phyloP scores from a whole-genome alignment of 495 filamentous ascomycete genomes.

The Ascodesmis nigricans region DNA sequence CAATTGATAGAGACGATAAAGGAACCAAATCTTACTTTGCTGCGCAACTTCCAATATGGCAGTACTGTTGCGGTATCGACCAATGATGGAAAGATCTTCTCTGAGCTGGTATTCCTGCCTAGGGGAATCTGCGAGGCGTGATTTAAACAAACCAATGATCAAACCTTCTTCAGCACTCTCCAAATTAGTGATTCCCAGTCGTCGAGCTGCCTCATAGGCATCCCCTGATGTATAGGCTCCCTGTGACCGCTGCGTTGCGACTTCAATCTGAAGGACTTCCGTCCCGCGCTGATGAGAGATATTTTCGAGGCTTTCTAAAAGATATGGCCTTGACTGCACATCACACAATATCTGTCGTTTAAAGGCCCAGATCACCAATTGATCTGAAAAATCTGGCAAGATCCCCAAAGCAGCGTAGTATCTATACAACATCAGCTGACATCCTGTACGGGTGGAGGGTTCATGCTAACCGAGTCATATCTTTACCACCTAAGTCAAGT shows the following conservation, averaged over 20 bases:
- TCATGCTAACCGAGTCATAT: too few relatives aligned
- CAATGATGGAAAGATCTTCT: constrained; percentile 13
- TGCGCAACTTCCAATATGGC: constrained; percentile 12
- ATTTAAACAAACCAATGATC: constrained; percentile 18
- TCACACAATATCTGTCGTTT: constrained; percentile 25
- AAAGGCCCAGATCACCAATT: constrained; percentile 26
- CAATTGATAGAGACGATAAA: constrained; percentile 3
- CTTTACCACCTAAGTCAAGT: constrained; percentile 7
- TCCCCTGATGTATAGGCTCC: constrained; percentile 16
- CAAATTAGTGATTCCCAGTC: constrained; percentile 7
- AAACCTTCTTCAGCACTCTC: constrained; percentile 12
- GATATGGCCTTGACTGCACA: constrained; percentile 23
- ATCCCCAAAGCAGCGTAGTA: constrained; percentile 27
- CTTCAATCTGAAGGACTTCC: constrained; percentile 23
- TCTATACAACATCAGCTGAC: too few relatives aligned
- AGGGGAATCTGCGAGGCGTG: constrained; percentile 15
- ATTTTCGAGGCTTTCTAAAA: constrained; percentile 27
- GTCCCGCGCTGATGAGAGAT: constrained; percentile 24
- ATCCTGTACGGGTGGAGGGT: too few relatives aligned
- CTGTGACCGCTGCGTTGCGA: constrained; percentile 21
- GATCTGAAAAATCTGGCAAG: constrained; percentile 26
- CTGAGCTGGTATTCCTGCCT: constrained; percentile 16
- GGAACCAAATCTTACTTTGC: constrained; percentile 4
- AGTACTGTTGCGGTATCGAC: constrained; percentile 11
- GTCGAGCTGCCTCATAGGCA: constrained; percentile 8